These are phyloP conservation scores for Phyllosticta capitalensis DNA, from an alignment of 2,329 filamentous ascomycete species.

Conservation along the genomic window DNA sequence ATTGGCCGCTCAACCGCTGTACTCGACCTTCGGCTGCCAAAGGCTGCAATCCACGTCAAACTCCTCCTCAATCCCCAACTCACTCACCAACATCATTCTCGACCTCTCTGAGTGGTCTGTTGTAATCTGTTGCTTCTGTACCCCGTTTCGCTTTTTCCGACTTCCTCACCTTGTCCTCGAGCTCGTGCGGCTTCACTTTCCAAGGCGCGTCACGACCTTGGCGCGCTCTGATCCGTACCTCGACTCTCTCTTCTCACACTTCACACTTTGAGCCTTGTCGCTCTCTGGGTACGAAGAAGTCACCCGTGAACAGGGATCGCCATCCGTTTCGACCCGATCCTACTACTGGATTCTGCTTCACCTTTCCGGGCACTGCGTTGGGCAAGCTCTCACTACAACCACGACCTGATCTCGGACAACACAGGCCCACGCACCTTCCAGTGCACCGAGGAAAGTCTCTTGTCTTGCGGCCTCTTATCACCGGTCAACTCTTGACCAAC, in stretches of 20 bases:
- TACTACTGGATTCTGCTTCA: not conserved
- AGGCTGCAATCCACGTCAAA: constrained; percentile 8
- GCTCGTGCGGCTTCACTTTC: not conserved
- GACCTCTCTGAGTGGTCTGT: not conserved
- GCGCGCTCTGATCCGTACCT: not conserved
- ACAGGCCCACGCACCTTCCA: not conserved
- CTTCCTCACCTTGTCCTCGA: not conserved
- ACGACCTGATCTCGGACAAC: not conserved
- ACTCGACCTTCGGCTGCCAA: constrained; percentile 1
- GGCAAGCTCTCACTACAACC: not conserved
- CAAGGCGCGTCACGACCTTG: not conserved
- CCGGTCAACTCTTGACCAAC: not conserved
- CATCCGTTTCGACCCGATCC: not conserved
- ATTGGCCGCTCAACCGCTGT: not conserved
- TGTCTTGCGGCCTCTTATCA: constrained; percentile 7
- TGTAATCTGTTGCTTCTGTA: not conserved
- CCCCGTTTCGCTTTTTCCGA: not conserved
- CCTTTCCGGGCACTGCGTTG: not conserved
- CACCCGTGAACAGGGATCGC: not conserved
- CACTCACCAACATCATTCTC: not conserved
- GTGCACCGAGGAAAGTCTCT: not conserved
- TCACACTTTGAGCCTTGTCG: not conserved
- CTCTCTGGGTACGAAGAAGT: not conserved
- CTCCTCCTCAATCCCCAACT: not conserved
- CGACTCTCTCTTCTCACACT: not conserved